These are phyloP conservation scores for Brassica cretica DNA, from an alignment of 345 rosid genomes.

Conservation along the genomic window DNA sequence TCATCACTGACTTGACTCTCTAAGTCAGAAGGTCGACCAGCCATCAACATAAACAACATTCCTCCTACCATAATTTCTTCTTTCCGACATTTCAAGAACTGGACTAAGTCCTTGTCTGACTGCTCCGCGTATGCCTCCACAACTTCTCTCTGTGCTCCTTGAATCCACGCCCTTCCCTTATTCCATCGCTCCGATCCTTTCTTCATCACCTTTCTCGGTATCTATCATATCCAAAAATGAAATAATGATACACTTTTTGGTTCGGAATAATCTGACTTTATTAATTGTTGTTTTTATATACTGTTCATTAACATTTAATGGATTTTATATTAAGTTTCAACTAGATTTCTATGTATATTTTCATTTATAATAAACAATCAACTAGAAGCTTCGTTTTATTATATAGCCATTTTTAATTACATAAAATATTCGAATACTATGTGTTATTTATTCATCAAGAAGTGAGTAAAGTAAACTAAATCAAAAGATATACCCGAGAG, in stretches of 20 bases:
- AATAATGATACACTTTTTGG: background rate
- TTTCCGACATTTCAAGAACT: constrained; percentile 53
- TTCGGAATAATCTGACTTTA: background rate
- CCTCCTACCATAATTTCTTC: constrained; percentile 56
- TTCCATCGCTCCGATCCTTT: constrained; percentile 54
- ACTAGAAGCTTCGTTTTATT: background rate
- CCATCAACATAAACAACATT: constrained; percentile 54
- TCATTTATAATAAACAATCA: background rate
- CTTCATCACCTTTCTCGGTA: constrained; percentile 47
- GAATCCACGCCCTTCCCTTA: constrained; percentile 53
- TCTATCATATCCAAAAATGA: constrained; percentile 29
- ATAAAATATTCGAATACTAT: too few relatives aligned
- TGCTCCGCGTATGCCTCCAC: constrained; percentile 53
- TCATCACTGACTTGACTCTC: constrained; percentile 46
- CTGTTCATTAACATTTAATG: background rate
- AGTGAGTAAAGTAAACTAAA: background rate
- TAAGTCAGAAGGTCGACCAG: constrained; percentile 45
- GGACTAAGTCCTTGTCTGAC: constrained; percentile 49
- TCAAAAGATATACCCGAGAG: constrained; percentile 32
- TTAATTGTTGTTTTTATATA: background rate
- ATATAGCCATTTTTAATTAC: background rate
- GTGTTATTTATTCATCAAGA: background rate
- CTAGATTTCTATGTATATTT: background rate
- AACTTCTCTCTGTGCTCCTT: constrained; percentile 49
- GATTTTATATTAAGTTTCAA: too few relatives aligned